Evolutionary conservation across 805 yeast genomes (phyloP).

Genomic region (Kuraishia ogatae): DNA sequence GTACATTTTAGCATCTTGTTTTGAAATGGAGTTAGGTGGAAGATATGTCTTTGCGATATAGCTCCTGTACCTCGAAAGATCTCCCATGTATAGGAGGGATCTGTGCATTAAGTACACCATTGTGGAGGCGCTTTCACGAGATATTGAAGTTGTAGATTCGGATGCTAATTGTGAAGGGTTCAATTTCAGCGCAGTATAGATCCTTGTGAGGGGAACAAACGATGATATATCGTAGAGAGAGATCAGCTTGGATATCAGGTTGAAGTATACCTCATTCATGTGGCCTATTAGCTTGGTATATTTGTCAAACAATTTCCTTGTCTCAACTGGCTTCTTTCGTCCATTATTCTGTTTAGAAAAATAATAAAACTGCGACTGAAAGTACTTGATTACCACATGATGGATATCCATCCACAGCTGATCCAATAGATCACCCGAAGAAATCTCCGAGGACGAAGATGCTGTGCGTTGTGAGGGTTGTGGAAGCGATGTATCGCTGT

Average conservation of each 20-base stretch:
- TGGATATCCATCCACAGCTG: constrained; percentile 53
- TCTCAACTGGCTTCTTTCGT: constrained; percentile 33
- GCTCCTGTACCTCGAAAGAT: constrained; percentile 48
- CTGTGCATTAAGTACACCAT: constrained; percentile 37
- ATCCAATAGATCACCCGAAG: constrained; percentile 31
- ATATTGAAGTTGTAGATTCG: constrained; percentile 4
- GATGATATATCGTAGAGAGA: constrained; percentile 27
- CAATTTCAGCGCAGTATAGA: constrained; percentile 19
- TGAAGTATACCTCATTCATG: constrained; percentile 37
- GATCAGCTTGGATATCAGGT: constrained; percentile 30
- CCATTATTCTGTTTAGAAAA: constrained; percentile 7
- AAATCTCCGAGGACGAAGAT: not conserved
- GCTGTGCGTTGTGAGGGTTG: not conserved
- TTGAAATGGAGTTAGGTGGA: constrained; percentile 19
- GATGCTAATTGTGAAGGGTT: not conserved
- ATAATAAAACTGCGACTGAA: constrained; percentile 28
- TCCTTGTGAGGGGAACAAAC: constrained; percentile 23
- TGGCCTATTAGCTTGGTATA: constrained; percentile 41
- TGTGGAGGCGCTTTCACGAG: constrained; percentile 1
- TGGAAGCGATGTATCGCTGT: not conserved
- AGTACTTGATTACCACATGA: constrained; percentile 55
- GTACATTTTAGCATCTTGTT: constrained; percentile 31
- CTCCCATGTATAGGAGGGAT: constrained; percentile 46
- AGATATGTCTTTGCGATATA: constrained; percentile 36
- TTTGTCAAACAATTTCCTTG: constrained; percentile 44